These are phyloP conservation scores for Bretschneidera sinensis DNA, from an alignment of 345 rosid genomes.

Conservation along the genomic window DNA sequence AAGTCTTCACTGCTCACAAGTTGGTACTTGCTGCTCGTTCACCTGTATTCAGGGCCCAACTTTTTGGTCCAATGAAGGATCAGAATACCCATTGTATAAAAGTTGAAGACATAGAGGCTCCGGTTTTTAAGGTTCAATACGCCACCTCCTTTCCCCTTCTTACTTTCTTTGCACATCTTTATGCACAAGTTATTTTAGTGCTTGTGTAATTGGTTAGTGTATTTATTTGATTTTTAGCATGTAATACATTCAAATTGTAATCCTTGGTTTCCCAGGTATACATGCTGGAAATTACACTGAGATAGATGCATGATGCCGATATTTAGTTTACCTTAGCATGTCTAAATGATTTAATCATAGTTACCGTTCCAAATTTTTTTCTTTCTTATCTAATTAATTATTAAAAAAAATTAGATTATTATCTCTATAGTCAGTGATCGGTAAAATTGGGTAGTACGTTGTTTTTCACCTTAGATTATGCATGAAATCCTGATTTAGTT, in stretches of 20 bases:
- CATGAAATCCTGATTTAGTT: too few species aligned
- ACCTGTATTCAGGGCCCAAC: constrained; percentile 53
- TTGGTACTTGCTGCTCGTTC: constrained; percentile 53
- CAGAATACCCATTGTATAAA: constrained; percentile 40
- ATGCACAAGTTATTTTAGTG: background rate
- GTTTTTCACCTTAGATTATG: background rate
- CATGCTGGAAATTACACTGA: background rate
- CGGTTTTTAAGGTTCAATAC: constrained; percentile 42
- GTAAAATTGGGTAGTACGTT: background rate
- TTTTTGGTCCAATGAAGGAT: constrained; percentile 59
- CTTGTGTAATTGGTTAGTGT: background rate
- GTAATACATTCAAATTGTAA: too few species aligned
- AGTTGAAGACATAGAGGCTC: constrained; percentile 46
- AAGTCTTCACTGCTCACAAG: constrained; percentile 43
- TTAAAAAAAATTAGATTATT: background rate
- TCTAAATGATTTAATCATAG: background rate
- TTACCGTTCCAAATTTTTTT: background rate
- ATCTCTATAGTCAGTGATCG: background rate
- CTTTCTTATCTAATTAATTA: background rate
- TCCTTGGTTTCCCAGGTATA: background rate
- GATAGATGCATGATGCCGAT: background rate
- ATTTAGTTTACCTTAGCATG: background rate
- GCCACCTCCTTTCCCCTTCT: background rate
- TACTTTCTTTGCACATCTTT: background rate
- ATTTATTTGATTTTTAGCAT: background rate